Evolutionary conservation across 805 yeast species (phyloP).

Genomic region (Sugiyamaella valdiviana): DNA sequence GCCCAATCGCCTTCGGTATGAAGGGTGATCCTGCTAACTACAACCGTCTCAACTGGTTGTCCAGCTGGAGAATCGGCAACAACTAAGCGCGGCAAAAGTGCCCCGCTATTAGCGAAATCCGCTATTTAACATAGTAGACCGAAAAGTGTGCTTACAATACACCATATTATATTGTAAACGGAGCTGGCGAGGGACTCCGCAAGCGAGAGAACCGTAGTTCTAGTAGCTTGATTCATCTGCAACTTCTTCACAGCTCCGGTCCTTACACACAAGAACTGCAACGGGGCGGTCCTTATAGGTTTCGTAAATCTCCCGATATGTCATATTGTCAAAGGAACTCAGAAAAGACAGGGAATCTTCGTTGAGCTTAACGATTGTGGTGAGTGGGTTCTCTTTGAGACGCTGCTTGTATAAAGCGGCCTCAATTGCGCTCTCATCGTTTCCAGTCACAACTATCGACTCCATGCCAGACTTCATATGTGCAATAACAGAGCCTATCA

Average conservation of each 20-base stretch:
- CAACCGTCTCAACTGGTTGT: slow-evolving; percentile 47
- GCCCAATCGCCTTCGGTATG: slow-evolving; percentile 82
- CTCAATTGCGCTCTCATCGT: slow-evolving; percentile 4
- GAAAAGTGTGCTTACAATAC: not conserved
- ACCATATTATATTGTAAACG: no score
- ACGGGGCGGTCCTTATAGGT: slow-evolving; percentile 4
- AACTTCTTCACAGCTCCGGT: slow-evolving; percentile 11
- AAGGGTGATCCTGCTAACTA: slow-evolving; percentile 44
- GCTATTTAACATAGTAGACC: not conserved
- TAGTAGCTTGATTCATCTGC: no score
- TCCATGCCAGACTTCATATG: slow-evolving; percentile 14
- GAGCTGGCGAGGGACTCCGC: no score
- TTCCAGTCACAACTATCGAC: slow-evolving; percentile 15
- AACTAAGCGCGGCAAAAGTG: not conserved
- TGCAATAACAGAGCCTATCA: slow-evolving; percentile 19
- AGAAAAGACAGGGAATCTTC: slow-evolving; percentile 14
- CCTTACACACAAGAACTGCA: slow-evolving; percentile 10
- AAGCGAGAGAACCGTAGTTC: no score
- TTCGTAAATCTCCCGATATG: slow-evolving; percentile 12
- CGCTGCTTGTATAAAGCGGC: slow-evolving; percentile 3
- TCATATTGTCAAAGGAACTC: slow-evolving; percentile 2
- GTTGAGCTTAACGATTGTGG: slow-evolving; percentile 16
- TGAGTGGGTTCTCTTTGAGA: slow-evolving; percentile 6
- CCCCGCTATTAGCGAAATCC: no score
- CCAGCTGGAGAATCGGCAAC: slow-evolving; percentile 46